Evolutionary conservation across 2,329 filamentous ascomycete species (phyloP).

Genomic region (Penicillium nordicum): DNA sequence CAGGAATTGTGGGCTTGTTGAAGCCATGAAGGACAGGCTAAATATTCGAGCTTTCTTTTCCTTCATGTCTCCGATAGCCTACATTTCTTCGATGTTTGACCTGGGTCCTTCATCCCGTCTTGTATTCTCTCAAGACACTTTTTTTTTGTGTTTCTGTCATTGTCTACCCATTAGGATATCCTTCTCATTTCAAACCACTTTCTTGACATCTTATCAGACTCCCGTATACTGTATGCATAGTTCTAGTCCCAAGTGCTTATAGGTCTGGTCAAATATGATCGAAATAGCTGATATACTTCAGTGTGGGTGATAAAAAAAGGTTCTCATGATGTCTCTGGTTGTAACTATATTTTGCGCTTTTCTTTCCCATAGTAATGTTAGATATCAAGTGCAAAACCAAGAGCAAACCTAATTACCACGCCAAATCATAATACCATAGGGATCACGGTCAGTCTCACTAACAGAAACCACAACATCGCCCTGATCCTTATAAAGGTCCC

Average conservation of each 20-base stretch:
- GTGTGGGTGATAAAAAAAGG: background rate
- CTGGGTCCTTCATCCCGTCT: slow-evolving; percentile 2
- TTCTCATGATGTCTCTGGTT: background rate
- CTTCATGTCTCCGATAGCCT: background rate
- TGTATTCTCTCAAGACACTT: slow-evolving; percentile 1
- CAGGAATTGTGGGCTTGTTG: background rate
- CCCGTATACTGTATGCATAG: background rate
- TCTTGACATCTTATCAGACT: slow-evolving; percentile 11
- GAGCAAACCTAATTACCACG: slow-evolving; percentile 4
- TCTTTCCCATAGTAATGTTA: background rate
- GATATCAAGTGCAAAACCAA: background rate
- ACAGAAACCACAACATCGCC: slow-evolving; percentile 63
- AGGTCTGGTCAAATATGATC: background rate
- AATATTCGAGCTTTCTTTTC: background rate
- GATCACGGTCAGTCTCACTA: slow-evolving; percentile 79
- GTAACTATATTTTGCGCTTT: background rate
- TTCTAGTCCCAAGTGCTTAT: background rate
- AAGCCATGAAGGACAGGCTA: background rate
- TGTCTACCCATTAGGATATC: slow-evolving; percentile 25
- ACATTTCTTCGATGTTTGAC: background rate
- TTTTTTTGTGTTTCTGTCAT: slow-evolving; percentile 19
- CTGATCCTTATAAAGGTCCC: slow-evolving; percentile 49
- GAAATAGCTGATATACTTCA: background rate
- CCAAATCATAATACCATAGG: slow-evolving; percentile 69
- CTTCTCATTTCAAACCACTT: slow-evolving; percentile 23